These are phyloP conservation scores for Clitocybe nebularis DNA, from an alignment of 1,284 basidiomycete genomes.

Conservation along the genomic window DNA sequence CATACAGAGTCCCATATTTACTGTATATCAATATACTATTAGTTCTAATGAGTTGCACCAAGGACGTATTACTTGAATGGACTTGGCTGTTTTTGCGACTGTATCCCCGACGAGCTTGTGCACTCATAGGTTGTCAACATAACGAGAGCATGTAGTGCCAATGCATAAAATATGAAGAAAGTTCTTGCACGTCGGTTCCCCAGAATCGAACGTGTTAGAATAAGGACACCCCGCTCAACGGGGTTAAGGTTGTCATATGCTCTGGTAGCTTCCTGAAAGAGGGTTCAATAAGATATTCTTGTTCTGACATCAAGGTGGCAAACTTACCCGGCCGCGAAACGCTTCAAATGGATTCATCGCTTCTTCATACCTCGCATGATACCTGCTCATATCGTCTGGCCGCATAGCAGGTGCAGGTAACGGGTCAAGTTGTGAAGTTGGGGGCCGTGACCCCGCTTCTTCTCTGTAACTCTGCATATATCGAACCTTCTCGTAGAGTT, in stretches of 20 bases:
- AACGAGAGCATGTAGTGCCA: constrained; percentile 74
- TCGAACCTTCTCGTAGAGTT: constrained; percentile 94
- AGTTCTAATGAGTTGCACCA: constrained; percentile 25
- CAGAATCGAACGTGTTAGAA: constrained; percentile 81
- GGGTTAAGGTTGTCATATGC: constrained; percentile 92
- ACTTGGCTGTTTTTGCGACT: constrained; percentile 45
- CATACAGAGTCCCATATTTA: constrained; percentile 21
- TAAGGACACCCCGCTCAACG: constrained; percentile 84
- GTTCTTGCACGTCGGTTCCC: constrained; percentile 84
- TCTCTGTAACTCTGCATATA: constrained; percentile 94
- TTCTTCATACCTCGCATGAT: constrained; percentile 90
- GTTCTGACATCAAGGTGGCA: not conserved
- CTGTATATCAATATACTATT: constrained; percentile 27
- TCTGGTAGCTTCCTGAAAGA: constrained; percentile 80
- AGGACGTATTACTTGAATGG: constrained; percentile 20
- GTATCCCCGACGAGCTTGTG: constrained; percentile 44
- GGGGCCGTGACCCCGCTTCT: constrained; percentile 49
- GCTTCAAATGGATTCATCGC: constrained; percentile 97
- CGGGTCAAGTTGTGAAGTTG: constrained; percentile 63
- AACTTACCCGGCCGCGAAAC: constrained; percentile 86
- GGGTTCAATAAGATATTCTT: not conserved
- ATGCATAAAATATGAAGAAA: constrained; percentile 80
- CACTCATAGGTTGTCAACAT: constrained; percentile 78
- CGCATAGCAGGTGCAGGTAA: constrained; percentile 44
- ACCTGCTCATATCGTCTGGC: constrained; percentile 81